Percentiles rank a stretch among this genome's conserved stretches.
These are phyloP conservation scores for Exophiala calicioides DNA, from an alignment of 2,329 filamentous ascomycete genomes.

Conservation along the genomic window DNA sequence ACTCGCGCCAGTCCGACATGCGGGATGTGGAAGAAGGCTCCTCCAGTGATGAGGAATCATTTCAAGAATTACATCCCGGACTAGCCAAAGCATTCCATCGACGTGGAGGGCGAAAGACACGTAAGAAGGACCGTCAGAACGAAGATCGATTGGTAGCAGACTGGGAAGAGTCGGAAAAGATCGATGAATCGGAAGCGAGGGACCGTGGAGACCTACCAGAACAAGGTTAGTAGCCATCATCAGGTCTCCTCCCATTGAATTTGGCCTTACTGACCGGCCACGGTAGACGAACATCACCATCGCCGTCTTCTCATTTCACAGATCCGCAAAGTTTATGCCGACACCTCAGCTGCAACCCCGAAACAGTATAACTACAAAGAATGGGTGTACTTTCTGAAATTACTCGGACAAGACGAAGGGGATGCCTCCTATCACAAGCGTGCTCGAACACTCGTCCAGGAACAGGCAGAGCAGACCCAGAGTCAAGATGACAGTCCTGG, in stretches of 20 bases:
- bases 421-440: constrained; percentile 38
- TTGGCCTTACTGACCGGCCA: background rate
- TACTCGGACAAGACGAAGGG: constrained; percentile 49
- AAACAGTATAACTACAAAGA: constrained; percentile 44
- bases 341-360: constrained; percentile 35
- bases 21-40: constrained; percentile 13
- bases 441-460: constrained; percentile 1
- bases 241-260: background rate
- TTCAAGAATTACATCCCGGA: constrained; percentile 28
- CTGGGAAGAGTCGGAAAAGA: constrained; percentile 45
- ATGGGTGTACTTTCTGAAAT: constrained; percentile 53
- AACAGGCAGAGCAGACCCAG: constrained; percentile 3
- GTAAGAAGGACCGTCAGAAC: constrained; percentile 7
- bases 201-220: constrained; percentile 46
- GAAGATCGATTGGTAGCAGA: constrained; percentile 48
- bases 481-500: background rate
- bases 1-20: constrained; percentile 3
- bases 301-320: constrained; percentile 43
- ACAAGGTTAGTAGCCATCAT: constrained; percentile 37
- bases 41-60: constrained; percentile 7
- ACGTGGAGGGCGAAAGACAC: constrained; percentile 14
- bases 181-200: constrained; percentile 43
- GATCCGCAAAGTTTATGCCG: constrained; percentile 42
- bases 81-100: constrained; percentile 23
- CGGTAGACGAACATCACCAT: constrained; percentile 48